Percentiles rank a stretch among this genome's conserved stretches.
Evolutionary conservation across 805 yeast species (phyloP).

Genomic region (Candida coleopterorum): DNA sequence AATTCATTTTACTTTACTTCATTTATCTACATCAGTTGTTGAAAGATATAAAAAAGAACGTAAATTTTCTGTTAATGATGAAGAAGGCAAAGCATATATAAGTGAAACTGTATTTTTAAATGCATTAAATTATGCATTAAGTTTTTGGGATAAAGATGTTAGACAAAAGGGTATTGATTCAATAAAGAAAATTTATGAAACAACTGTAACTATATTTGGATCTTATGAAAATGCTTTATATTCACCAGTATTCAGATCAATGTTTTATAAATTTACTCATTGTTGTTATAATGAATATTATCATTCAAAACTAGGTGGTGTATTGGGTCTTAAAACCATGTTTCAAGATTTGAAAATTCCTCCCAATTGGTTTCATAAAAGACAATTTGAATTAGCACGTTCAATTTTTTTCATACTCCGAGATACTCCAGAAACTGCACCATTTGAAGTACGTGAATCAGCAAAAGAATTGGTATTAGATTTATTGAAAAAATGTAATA

Average conservation of each 20-base stretch:
- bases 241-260: constrained; percentile 69
- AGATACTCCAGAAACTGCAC: constrained; percentile 87
- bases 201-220: constrained; percentile 67
- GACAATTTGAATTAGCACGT: constrained; percentile 80
- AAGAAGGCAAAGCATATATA: constrained; percentile 70
- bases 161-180: constrained; percentile 67
- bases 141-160: constrained; percentile 69
- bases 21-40: constrained; percentile 67
- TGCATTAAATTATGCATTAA: constrained; percentile 74
- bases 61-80: constrained; percentile 68
- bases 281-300: constrained; percentile 87
- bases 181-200: constrained; percentile 54
- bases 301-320: constrained; percentile 84
- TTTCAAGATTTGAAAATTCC: constrained; percentile 66
- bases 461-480: constrained; percentile 67
- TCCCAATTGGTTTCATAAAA: constrained; percentile 62
- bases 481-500: constrained; percentile 62
- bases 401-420: constrained; percentile 85
- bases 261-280: constrained; percentile 82
- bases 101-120: constrained; percentile 67
- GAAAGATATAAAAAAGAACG: constrained; percentile 65
- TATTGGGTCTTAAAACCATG: constrained; percentile 73
- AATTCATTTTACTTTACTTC: constrained; percentile 73
- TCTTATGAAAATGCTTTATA: constrained; percentile 56
- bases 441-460: constrained; percentile 65